These are phyloP conservation scores for Geotrichum armillariae DNA, from an alignment of 1,139 yeast genomes.

Conservation along the genomic window DNA sequence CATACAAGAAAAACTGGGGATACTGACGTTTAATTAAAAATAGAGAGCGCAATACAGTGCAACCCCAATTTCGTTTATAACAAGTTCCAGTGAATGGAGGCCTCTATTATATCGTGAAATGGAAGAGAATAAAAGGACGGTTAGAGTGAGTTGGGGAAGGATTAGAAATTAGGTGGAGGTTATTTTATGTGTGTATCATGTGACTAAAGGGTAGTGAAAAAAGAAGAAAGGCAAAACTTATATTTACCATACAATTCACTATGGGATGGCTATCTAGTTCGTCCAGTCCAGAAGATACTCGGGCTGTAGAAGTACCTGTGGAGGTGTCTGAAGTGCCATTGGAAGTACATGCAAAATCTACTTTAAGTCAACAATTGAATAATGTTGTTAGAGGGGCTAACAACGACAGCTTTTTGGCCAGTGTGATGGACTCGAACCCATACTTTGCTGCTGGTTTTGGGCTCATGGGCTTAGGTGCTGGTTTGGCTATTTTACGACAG, in stretches of 20 bases:
- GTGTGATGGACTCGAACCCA: slow-evolving; percentile 72
- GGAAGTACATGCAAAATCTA: background rate
- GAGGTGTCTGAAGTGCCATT: background rate
- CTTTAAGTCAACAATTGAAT: slow-evolving; percentile 13
- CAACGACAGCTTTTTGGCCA: slow-evolving; percentile 18
- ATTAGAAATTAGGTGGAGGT: background rate
- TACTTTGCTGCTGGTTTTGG: slow-evolving; percentile 98
- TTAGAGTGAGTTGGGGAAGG: background rate
- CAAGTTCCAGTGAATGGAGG: background rate
- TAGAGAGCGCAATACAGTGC: background rate
- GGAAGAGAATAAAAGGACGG: background rate
- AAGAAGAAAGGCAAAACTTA: background rate
- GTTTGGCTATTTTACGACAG: slow-evolving; percentile 73
- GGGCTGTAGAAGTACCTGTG: background rate
- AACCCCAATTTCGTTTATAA: background rate
- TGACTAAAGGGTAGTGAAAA: background rate
- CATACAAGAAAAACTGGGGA: background rate
- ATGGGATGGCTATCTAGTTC: slow-evolving; percentile 10
- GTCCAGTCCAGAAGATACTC: background rate
- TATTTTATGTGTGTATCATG: background rate
- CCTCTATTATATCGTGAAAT: background rate
- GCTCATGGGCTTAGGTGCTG: slow-evolving; percentile 88
- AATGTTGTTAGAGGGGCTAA: slow-evolving; percentile 16
- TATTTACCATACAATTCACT: background rate
- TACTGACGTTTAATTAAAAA: background rate